These are phyloP conservation scores for Psilocybe cubensis DNA, from an alignment of 768 basidiomycete genomes.

Conservation along the genomic window DNA sequence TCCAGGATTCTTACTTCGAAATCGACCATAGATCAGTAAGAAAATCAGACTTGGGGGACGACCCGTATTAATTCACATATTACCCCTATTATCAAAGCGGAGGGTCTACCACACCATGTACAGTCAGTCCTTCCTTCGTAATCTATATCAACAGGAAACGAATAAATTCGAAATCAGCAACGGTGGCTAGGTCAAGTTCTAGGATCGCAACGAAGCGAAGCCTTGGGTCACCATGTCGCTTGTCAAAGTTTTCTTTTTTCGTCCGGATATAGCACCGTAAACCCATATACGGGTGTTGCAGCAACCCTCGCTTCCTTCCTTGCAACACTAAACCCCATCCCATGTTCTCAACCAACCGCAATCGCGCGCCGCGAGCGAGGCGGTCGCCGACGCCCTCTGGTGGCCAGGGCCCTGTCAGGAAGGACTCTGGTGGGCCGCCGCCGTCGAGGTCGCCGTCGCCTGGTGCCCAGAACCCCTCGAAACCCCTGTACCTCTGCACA, in stretches of 20 bases:
- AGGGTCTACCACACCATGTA: too few relatives aligned
- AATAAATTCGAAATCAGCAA: background rate
- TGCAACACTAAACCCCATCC: background rate
- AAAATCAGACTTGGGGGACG: too few relatives aligned
- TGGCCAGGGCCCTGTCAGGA: conserved; percentile 14
- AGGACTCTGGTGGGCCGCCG: conserved; percentile 28
- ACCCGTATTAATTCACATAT: too few relatives aligned
- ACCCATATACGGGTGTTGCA: conserved; percentile 1
- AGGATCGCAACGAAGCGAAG: background rate
- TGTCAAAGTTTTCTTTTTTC: conserved; percentile 29
- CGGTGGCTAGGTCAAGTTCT: background rate
- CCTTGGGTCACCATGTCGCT: conserved; percentile 33
- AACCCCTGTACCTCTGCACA: conserved; percentile 88
- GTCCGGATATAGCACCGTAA: background rate
- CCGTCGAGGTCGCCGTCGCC: conserved; percentile 45
- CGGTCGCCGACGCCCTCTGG: conserved; percentile 30
- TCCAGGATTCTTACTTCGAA: too few relatives aligned
- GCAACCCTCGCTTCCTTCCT: too few relatives aligned
- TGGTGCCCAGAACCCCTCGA: conserved; percentile 32
- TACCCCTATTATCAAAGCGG: too few relatives aligned
- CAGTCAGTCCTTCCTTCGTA: background rate
- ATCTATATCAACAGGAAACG: background rate
- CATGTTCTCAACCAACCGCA: conserved; percentile 30
- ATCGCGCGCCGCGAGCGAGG: conserved; percentile 30
- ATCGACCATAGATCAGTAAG: too few relatives aligned